Base-by-base conservation (phyloP, 2,329 filamentous ascomycete species). In the Mycosphaerelloides madeirae region DNA sequence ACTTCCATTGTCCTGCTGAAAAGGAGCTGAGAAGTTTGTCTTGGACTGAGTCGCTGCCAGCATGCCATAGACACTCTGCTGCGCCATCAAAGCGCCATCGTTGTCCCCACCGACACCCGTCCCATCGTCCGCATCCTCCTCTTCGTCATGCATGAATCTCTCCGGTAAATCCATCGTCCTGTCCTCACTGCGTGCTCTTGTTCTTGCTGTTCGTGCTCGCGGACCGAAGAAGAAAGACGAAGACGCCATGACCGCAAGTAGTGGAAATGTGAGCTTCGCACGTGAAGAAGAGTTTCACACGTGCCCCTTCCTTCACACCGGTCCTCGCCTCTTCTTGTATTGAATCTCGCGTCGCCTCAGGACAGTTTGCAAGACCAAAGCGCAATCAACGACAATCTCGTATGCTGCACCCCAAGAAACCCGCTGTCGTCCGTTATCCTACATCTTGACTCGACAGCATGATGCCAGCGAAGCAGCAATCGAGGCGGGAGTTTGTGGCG, bases 51-150 rank as follows among this genome's bases (percentile, higher is more conserved):
- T 88, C 13, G 88, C 87, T 6, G 90, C 87, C 55, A 97, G 90
- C 68, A 97, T 80, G 42, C 88, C 89, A 65, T 96, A 95, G 43
- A 97, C 83, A 53, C 87, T 94, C 73, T 95, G 90, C 66, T 95
- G 93, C 82, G 95, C 87, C 60, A 89, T 87, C 37, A 71, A 62
- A 33, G 71, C 54, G 1, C 56, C 48, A 32, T 55, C 55, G 13
- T 60, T 51, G 3, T 60, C 63, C 25, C 49, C 41, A 20, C 42
- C 43, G 14, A 44, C 38, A 6, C 47, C 44, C 1, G 46, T 54
- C 6, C 53, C 53, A 38, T 56, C 53, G 25, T 56, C 50, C 15
- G 41, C 44, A 32, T 48, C 46, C 12, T 52, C 41, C 15, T 52
- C 50, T 16, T 55, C 51, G 19, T 44, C 48, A 8, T 46, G 39